Evolutionary conservation across 1,284 basidiomycete genomes (phyloP), one percentile per base, ranked within the genome.

Genomic region (Sanghuangporus baumii): DNA sequence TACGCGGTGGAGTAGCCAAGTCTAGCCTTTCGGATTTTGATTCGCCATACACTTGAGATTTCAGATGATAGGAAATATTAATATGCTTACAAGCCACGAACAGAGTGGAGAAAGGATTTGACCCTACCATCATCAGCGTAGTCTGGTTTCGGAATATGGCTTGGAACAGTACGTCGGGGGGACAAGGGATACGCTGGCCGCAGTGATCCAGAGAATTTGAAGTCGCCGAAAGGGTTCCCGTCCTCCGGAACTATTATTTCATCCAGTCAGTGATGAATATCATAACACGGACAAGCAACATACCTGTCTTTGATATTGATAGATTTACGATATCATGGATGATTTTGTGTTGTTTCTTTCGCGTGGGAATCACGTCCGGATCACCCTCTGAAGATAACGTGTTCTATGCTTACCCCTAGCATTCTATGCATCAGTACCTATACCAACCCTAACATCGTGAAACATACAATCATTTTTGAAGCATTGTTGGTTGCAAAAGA

Each of bases 401-500:
- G 16, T 55, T n/a, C 57, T 59, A 43, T 50, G 71, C 73, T 63
- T 75, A 81, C 84, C 83, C 80, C 83, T 85, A 65, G 57, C 57
- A 55, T 12, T 1, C 9, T 7, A 51, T 34, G 16, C 23, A 31
- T 60, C 31, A 40, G 37, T n/a, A 46, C 43, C 20, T 46, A n/a
- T 16, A 16, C 3, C 26, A 31, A 31, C 3, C 3, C 59, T 47
- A 23, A 60, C 57, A 55, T 55, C 46, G 57, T 48, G 59, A 7
- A 20, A 79, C 89, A 78, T 73, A 92, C 91, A 93, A 72, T 82
- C 86, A 55, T 84, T 79, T 73, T 93, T 94, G 81, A 94, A 93
- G 76, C 91, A 94, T 63, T 89, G 88, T 71, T 94, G 91, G 14
- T 84, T 84, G 66, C 91, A 94, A 74, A 92, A 94, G 72, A 89